Conservation (phyloP, 1,284 basidiomycete genomes). For the Rhodotorula sp. region DNA sequence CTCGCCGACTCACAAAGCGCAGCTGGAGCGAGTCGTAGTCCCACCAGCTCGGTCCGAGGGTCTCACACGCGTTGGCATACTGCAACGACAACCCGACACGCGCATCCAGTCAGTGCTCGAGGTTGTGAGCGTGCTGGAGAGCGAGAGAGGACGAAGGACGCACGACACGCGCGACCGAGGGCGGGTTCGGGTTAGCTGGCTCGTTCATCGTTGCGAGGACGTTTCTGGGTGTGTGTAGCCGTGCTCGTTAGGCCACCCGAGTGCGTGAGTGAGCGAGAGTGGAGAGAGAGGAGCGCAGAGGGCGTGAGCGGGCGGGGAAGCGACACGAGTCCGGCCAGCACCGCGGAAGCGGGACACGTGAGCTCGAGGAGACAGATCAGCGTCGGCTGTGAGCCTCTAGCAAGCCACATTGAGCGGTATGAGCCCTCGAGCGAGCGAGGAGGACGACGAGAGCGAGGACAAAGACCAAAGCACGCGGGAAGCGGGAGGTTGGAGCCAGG, state of each 20-base stretch:
- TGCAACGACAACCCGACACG: not conserved
- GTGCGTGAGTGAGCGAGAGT: not conserved
- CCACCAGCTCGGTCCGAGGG: slow-evolving; percentile 59
- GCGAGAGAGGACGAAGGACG: not conserved
- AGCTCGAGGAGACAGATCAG: not conserved
- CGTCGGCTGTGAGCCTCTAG: not conserved
- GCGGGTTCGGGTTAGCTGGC: not conserved
- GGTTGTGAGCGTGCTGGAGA: not conserved
- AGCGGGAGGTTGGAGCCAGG: too few species aligned
- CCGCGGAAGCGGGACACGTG: not conserved
- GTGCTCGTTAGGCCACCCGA: too few species aligned
- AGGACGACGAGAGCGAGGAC: not conserved
- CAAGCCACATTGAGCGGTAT: not conserved
- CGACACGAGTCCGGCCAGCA: not conserved
- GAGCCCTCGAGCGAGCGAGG: not conserved
- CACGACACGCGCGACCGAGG: slow-evolving; percentile 3
- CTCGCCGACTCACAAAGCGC: slow-evolving; percentile 65
- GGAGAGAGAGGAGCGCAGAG: not conserved
- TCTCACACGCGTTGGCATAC: slow-evolving; percentile 60
- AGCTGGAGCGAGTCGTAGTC: slow-evolving; percentile 83
- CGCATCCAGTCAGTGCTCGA: too few species aligned
- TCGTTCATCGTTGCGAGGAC: not conserved
- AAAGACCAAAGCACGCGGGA: too few species aligned
- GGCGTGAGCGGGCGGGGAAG: not conserved
- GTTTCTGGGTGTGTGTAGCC: not conserved